Base-by-base conservation (phyloP, 225 moss, liverwort and hornwort species). In the Marchantia polymorpha region DNA sequence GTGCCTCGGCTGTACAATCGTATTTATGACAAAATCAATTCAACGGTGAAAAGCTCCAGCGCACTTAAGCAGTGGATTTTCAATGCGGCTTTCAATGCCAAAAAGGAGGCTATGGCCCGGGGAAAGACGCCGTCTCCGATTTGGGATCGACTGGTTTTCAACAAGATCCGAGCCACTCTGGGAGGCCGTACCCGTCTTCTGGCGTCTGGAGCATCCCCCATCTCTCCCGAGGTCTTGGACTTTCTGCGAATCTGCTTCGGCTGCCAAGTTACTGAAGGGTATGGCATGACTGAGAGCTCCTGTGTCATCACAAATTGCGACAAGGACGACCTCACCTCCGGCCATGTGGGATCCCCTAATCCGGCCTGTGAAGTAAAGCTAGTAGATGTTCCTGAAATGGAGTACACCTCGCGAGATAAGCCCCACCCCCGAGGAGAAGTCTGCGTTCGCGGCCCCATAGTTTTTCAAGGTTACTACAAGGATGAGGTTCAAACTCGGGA, bases 111-210 rank as follows among this genome's bases (percentile, higher is more conserved):
- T 74, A 67, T 94, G 48, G 83, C 84, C 54, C 90, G 85, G 86
- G 94, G 97, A 39, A 99, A 91, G 81, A 79, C 90, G 65, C 88
- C 97, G n/a, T 91, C 91, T 67, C 91, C 93, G 25, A 92, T 99
- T 73, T 99, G 97, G 97, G 97, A 99, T 74, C 92, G 91, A 16
- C 79, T 99, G 80, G 97, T 99, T 49, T 99, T 99, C 61, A 95
- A 93, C 83, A 99, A 93, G 82, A 93, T 99, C 52, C 91, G 90
- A 82, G 83, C 91, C 49, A 89, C 87, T 60, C 87, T 99, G 70
- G 97, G 97, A 22, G 94, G 95, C 66, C 92, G 97, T n/a, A 93
- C 94, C 69, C 94, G 94, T 51, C 13, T 93, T 0, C 87, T 93
- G 46, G 46, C 89, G 63, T 99, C 97, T 59, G 97, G 94, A 72